Evolutionary conservation across 2,329 filamentous ascomycete species (phyloP).

Genomic region (Lasiodiplodia theobromae): DNA sequence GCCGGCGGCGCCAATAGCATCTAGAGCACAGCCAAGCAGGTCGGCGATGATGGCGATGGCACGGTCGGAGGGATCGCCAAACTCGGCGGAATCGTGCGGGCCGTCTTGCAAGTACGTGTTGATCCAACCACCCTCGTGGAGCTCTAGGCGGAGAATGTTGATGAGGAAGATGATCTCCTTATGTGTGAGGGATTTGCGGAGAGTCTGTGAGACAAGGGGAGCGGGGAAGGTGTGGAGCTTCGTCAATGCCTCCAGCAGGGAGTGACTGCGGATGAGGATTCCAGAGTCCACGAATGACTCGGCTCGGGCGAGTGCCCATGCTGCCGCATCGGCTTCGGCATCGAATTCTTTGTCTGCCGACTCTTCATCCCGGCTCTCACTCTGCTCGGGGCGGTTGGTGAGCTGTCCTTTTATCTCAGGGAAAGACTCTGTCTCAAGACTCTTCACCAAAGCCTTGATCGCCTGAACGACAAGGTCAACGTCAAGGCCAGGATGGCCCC

Average conservation of each 20-base stretch:
- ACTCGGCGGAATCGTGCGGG: constrained; percentile 44
- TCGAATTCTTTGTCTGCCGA: constrained; percentile 47
- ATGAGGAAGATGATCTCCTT: constrained; percentile 76
- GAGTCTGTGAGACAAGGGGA: constrained; percentile 65
- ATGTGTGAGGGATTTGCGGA: constrained; percentile 69
- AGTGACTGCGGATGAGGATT: constrained; percentile 66
- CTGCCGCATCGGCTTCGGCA: constrained; percentile 47
- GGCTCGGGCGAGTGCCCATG: constrained; percentile 69
- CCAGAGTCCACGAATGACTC: constrained; percentile 72
- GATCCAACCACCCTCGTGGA: constrained; percentile 79
- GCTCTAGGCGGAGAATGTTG: constrained; percentile 74
- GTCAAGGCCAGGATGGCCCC: constrained; percentile 67
- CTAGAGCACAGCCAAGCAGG: constrained; percentile 74
- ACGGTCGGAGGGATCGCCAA: constrained; percentile 67
- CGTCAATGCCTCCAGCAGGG: constrained; percentile 71
- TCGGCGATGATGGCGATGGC: constrained; percentile 75
- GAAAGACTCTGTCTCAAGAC: constrained; percentile 61
- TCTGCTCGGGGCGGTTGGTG: constrained; percentile 41
- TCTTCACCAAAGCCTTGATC: constrained; percentile 72
- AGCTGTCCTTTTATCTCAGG: constrained; percentile 48
- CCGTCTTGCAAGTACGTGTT: constrained; percentile 71
- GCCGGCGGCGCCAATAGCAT: constrained; percentile 76
- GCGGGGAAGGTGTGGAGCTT: constrained; percentile 71
- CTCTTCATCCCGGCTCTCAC: constrained; percentile 33
- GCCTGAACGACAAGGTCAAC: constrained; percentile 71